phyloP scores from a whole-genome alignment of 352 stramenopile genomes.

The Phytophthora lateralis region DNA sequence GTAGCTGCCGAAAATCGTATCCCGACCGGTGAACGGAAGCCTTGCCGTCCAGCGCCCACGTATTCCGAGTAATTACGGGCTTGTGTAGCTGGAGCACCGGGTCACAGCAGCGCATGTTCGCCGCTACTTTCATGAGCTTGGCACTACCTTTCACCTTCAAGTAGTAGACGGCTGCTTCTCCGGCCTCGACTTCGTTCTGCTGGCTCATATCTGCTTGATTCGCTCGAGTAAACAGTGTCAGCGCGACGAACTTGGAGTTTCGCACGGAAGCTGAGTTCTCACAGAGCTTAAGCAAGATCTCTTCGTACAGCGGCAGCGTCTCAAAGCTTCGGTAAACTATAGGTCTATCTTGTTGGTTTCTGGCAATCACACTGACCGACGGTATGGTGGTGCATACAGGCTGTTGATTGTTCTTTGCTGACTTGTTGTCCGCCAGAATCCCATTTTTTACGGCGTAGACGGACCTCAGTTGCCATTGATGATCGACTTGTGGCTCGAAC shows the following conservation, averaged over 20 bases:
- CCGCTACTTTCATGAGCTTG: slow-evolving; percentile 62
- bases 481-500: neutral
- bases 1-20: slow-evolving; percentile 62
- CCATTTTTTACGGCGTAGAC: slow-evolving; percentile 28
- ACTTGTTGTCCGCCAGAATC: slow-evolving; percentile 16
- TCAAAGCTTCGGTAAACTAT: slow-evolving; percentile 39
- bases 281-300: slow-evolving; percentile 64
- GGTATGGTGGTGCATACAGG: slow-evolving; percentile 4
- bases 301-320: slow-evolving; percentile 47
- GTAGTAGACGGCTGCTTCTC: slow-evolving; percentile 35
- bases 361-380: slow-evolving; percentile 1
- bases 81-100: slow-evolving; percentile 56
- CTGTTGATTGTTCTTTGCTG: slow-evolving; percentile 39
- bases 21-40: slow-evolving; percentile 27
- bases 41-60: slow-evolving; percentile 30
- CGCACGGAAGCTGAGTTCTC: slow-evolving; percentile 46
- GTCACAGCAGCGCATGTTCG: slow-evolving; percentile 71
- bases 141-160: slow-evolving; percentile 51
- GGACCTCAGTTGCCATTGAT: neutral
- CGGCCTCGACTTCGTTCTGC: slow-evolving; percentile 24
- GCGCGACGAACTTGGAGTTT: slow-evolving; percentile 56
- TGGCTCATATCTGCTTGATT: slow-evolving; percentile 12
- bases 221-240: slow-evolving; percentile 53
- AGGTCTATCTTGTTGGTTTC: slow-evolving; percentile 19
- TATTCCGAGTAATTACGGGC: slow-evolving; percentile 59